phyloP scores from a whole-genome alignment of 2,329 filamentous ascomycete genomes.

The Fusarium begoniae region DNA sequence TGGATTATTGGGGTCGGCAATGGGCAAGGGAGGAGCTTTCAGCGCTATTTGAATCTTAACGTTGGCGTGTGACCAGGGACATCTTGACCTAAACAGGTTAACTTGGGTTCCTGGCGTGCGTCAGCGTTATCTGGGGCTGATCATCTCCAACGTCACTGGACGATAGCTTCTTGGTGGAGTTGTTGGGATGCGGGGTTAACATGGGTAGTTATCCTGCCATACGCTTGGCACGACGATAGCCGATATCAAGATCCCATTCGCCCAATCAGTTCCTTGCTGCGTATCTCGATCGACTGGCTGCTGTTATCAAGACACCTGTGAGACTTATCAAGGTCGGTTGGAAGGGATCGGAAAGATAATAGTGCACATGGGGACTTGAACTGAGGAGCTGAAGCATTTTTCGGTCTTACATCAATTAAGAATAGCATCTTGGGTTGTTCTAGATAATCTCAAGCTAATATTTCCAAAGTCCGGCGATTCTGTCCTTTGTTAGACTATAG shows the following conservation, averaged over 20 bases:
- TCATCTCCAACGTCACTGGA: background rate
- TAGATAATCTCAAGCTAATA: background rate
- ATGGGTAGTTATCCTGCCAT: background rate
- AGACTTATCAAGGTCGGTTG: background rate
- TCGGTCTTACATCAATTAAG: background rate
- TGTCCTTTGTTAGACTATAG: background rate
- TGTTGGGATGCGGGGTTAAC: background rate
- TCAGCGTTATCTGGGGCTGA: background rate
- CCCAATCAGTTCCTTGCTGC: background rate
- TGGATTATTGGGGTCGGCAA: background rate
- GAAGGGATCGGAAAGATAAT: too few relatives aligned
- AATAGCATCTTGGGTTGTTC: fast-evolving
- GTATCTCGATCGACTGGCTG: background rate
- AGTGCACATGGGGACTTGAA: too few relatives aligned
- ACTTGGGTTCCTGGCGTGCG: background rate
- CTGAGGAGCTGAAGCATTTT: background rate
- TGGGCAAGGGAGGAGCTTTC: background rate
- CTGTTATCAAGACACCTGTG: background rate
- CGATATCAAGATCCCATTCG: background rate
- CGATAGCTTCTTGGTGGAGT: background rate
- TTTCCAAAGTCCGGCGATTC: background rate
- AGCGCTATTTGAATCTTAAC: background rate
- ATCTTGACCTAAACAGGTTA: background rate
- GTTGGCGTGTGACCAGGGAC: background rate
- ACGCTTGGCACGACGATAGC: background rate